Percentiles rank a stretch among this genome's conserved stretches.
Conservation (phyloP, 345 rosid genomes). For the Toxicodendron radicans region DNA sequence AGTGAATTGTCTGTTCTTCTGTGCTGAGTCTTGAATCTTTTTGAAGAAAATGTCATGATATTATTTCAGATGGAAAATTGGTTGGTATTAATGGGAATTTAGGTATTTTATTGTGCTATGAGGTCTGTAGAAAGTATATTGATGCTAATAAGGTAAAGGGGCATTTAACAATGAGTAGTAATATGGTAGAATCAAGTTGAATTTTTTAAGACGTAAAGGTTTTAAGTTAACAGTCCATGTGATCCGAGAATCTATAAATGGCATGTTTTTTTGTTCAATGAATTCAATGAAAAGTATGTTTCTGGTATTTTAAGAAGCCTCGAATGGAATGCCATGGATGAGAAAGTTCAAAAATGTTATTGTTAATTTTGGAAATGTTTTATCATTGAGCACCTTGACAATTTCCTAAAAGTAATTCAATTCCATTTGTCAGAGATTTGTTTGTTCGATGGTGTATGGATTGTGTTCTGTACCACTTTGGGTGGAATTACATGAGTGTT, state of each 20-base stretch:
- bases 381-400: neutral
- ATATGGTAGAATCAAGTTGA: neutral
- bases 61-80: neutral
- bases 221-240: neutral
- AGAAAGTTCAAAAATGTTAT: neutral
- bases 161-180: neutral
- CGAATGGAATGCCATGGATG: neutral
- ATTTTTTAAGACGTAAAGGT: neutral
- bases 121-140: neutral
- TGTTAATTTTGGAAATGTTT: neutral
- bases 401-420: neutral
- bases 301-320: neutral
- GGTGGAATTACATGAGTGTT: neutral
- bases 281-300: neutral
- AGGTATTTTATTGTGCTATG: neutral
- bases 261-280: conserved; percentile 5
- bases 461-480: too few species aligned
- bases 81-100: conserved; percentile 11
- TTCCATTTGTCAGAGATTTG: neutral
- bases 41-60: neutral
- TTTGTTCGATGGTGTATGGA: neutral
- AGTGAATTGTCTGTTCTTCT: neutral
- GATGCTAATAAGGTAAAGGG: neutral
- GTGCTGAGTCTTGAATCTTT: neutral
- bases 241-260: neutral